Evolutionary conservation across 1,284 basidiomycete genomes (phyloP), one percentile per base, ranked within the genome.

Genomic region (Heterobasidion annosum): DNA sequence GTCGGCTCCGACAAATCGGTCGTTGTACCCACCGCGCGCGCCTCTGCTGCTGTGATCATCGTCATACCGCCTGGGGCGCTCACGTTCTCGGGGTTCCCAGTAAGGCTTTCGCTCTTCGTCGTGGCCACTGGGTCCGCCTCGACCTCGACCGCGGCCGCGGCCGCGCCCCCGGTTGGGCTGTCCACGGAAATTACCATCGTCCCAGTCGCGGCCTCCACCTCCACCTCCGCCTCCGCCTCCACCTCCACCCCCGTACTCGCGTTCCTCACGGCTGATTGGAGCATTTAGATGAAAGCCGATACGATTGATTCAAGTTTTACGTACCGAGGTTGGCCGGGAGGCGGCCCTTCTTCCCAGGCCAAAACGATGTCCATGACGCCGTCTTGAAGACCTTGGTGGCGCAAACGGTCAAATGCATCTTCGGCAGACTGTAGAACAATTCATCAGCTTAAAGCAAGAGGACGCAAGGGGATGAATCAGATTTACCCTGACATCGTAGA

Each of bases 351-450:
- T 59, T 98, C 93, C 87, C 93, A 97, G n/a, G 89, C 86, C 62
- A 89, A 93, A 2, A 82, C 76, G 51, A 98, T 82, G 49, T 93
- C 88, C 79, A 98, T 86, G 0, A 86, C 79, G 15, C 95, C 93
- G 61, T 93, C 93, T 64, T 90, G 84, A 56, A 94, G 77, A 1
- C 81, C 74, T 67, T 88, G 81, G 54, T 88, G 85, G 49, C 88
- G 78, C 63, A 98, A 73, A 34, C 82, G 76, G 62, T 97, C 91
- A 61, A 84, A 83, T 0, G 95, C 90, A 61, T 88, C 82, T 37
- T 82, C 83, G 57, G 83, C 88, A 48, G 82, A 85, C 88, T 85
- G 62, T 55, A 56, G 49, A 25, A 19, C 16, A 18, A 33, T 10
- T 15, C 54, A 58, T 40, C 62, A 53, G 57, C 55, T 54, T 50